Base-by-base conservation (phyloP, 345 rosid genomes). In the Salix exigua region DNA sequence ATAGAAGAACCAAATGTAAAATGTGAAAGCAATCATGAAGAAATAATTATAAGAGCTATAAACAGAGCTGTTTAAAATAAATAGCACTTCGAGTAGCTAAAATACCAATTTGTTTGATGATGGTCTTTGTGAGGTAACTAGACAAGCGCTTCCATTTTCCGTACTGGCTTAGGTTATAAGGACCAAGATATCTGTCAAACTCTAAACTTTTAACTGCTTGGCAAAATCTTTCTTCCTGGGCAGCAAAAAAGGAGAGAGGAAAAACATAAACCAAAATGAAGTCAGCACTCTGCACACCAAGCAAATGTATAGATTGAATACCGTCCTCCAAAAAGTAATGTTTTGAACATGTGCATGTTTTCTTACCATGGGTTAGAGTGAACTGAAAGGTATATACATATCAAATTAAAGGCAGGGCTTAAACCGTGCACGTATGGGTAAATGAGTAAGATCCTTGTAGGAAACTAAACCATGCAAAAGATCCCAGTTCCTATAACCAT, bases 121-220 rank as follows among this genome's bases (percentile, higher is more conserved):
- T 79, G 77, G 80, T 83, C 82, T 87, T 88, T 0, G 88, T 86
- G 14, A 93, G 82, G 83, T 86, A 91, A 83, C 83, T 85, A 48
- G 96, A 91, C 74, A 95, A 74, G 64, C 86, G 79, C 85, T 85
- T 93, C 96, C 98, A 95, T 25, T 87, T 92, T 37, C 86, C 91
- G 81, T 88, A 86, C 23, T 81, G 94, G 71, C 76, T 91, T 68
- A 84, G 80, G 83, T 87, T 84, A 83, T 89, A 93, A 53, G 99
- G 96, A 77, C 97, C 97, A 76, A 93, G 93, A 78, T 88, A 77
- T 44, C 85, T 85, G 82, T 95, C 94, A 64, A 95, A 93, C 87
- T 95, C 98, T 85, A 91, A 83, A 74, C 70, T 78, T 83, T 60
- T 82, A 61, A 93, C 94, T 70, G 94, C 90, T 79, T 80, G 89